Evolutionary conservation across 2,329 filamentous ascomycete species (phyloP), one percentile per base, ranked within the genome.

Genomic region (Apiospora saccharicola): DNA sequence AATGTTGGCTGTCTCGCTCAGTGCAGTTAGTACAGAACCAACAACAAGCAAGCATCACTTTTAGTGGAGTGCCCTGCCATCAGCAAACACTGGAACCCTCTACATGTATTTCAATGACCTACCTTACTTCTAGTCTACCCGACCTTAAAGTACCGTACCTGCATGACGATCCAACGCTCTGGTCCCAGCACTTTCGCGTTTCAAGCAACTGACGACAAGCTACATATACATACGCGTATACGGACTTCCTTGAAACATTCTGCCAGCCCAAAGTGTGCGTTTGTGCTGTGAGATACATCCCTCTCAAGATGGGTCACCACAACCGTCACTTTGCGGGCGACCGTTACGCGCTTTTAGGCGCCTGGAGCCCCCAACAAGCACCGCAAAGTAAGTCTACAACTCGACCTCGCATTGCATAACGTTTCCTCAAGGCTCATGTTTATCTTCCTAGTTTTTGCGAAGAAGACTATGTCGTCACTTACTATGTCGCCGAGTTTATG

Each of bases 391-490:
- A 76, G 78, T 71, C 16, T 13, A 68, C 67, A 22, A 14, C 5
- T 37, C 57, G 10, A 37, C n/a, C 47, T 22, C 16, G 13, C 0
- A 24, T 1, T n/a, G 13, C 26, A n/a, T 19, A 47, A 46, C 26
- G 13, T 22, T 51, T 3, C 68, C 44, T 37, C 43, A 19, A 43
- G 26, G 34, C 47, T 70, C 13, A 47, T 73, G n/a, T 2, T 71
- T 43, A 5, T 1, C 14, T 44, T 22, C 6, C 13, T 67, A 83
- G 82, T 71, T 83, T 83, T 69, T 83, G 82, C 67, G 82, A 83
- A 70, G 81, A 91, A 81, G 89, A 90, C 77, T 90, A 88, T 75
- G 85, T 83, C 70, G 79, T 89, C 70, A 87, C 86, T 2, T 76
- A 79, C 4, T 89, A 88, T 75, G 81, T 89, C 68, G 87, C 85